These are phyloP conservation scores for Dalechampia spathulata DNA, from an alignment of 441 rosid genomes.

Conservation along the genomic window DNA sequence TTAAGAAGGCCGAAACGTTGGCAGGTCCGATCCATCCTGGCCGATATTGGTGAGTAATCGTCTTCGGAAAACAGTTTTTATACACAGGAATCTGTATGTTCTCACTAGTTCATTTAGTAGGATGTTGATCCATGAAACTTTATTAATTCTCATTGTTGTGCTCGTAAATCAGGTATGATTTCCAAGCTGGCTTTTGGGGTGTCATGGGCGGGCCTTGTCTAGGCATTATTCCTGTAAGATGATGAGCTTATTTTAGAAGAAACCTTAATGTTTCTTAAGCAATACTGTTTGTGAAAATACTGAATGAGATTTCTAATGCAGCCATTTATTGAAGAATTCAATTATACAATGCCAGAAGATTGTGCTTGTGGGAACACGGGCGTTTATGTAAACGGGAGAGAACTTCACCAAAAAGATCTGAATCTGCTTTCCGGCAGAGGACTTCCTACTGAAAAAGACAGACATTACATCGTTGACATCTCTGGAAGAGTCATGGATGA, in stretches of 20 bases:
- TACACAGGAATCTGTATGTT: too few species aligned
- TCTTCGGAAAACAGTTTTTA: too few species aligned
- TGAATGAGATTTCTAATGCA: slow-evolving; percentile 39
- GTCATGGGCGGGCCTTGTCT: slow-evolving; percentile 63
- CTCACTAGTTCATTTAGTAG: too few species aligned
- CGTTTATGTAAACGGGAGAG: slow-evolving; percentile 86
- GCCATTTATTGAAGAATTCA: slow-evolving; percentile 87
- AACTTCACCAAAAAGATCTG: slow-evolving; percentile 75
- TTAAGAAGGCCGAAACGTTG: slow-evolving; percentile 83
- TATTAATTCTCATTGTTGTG: slow-evolving; percentile 11
- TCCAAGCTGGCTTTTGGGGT: slow-evolving; percentile 91
- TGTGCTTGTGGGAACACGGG: slow-evolving; percentile 73
- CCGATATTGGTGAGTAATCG: slow-evolving; percentile 78
- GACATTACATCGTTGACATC: slow-evolving; percentile 67
- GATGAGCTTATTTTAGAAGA: too few species aligned
- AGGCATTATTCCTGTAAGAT: slow-evolving; percentile 88
- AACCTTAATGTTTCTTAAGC: too few species aligned
- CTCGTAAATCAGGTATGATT: slow-evolving; percentile 67
- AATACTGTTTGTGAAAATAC: too few species aligned
- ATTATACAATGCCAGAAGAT: slow-evolving; percentile 69
- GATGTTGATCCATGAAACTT: too few species aligned
- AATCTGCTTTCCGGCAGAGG: slow-evolving; percentile 78
- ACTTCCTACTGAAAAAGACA: slow-evolving; percentile 52
- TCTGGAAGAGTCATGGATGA: slow-evolving; percentile 84
- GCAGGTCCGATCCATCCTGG: slow-evolving; percentile 91